Base-by-base conservation (phyloP, 2,329 filamentous ascomycete species). In the Boeremia lycopersici region DNA sequence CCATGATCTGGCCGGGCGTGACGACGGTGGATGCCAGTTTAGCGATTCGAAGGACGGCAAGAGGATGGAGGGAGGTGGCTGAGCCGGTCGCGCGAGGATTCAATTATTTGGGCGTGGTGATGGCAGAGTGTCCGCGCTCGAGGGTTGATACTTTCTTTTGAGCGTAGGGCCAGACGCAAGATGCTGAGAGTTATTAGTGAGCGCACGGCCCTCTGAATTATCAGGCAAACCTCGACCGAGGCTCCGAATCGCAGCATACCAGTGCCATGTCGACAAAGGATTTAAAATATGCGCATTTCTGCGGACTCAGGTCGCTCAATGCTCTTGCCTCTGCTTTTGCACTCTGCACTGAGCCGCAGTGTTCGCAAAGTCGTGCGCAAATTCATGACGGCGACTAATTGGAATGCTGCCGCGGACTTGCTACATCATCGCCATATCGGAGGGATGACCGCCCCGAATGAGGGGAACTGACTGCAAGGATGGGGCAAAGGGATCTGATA, bases 1-100 rank as follows among this genome's bases (percentile, higher is more conserved):
- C 74, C 74, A 76, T 76, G 66, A 72, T 72, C 62, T 69, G 71
- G 68, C 71, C 72, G 57, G 68, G 58, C 53, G 63, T 64, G 39
- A 70, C 68, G 56, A 70, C 63, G 57, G 64, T 69, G 51, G 68
- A 68, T 69, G 71, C 71, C 73, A 74, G 72, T 29, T 67, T 72
- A 60, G 68, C 65, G 67, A 63, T 59, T 64, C 63, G 48, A 15
- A 7, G 25, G 17, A 19, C 13, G 44, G 36, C 42, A 36, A 39
- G 13, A 39, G 44, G 45, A 35, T n/a, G 53, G 42, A 26, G 40
- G 33, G 34, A n/a, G 40, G 25, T 28, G 53, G 53, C 51, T 46
- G 41, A 29, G 33, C 38, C 45, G 36, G 52, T 51, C 23, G 59
- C 46, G 50, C 42, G 17, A 19, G 26, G n/a, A 30, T 47, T 35